Conservation (phyloP, 768 basidiomycete genomes). For the Cyathus striatus region DNA sequence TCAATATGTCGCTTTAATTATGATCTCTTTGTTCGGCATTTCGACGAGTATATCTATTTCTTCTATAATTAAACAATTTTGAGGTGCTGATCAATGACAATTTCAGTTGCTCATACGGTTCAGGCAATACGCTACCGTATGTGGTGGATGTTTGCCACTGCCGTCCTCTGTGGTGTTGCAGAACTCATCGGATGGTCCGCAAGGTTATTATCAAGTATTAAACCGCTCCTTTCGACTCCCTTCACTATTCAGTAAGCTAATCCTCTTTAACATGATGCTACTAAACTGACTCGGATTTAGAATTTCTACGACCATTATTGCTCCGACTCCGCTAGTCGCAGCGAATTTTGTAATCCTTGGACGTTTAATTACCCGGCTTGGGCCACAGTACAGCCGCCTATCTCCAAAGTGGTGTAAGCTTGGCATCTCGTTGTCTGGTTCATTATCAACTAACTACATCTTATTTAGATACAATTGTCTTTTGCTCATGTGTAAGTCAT, state of each 20-base stretch:
- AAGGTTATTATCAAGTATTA: conserved; percentile 14
- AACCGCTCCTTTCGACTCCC: conserved; percentile 5
- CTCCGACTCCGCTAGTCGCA: conserved; percentile 52
- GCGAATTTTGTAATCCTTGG: conserved; percentile 59
- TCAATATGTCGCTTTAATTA: too few species aligned
- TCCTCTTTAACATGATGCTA: not conserved
- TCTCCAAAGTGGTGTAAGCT: conserved; percentile 32
- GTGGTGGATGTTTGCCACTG: conserved; percentile 19
- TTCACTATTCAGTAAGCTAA: conserved; percentile 15
- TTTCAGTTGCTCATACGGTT: too few species aligned
- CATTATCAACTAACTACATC: too few species aligned
- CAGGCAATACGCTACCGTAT: conserved; percentile 13
- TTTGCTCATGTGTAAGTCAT: conserved; percentile 26
- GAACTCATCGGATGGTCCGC: conserved; percentile 17
- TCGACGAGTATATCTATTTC: too few species aligned
- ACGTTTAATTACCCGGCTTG: conserved; percentile 38
- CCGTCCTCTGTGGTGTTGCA: conserved; percentile 12
- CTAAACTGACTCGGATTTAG: too few species aligned
- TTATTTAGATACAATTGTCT: conserved; percentile 43
- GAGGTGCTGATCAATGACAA: too few species aligned
- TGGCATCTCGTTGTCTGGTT: not conserved
- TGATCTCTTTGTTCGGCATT: too few species aligned
- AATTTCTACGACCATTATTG: conserved; percentile 46
- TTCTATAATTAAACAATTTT: too few species aligned
- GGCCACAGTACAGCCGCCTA: conserved; percentile 40